A percentile compares a stretch with the other conserved stretches of the same genome.
Conservation (phyloP, 208 protist species). For the Trichomonas vaginalis region DNA sequence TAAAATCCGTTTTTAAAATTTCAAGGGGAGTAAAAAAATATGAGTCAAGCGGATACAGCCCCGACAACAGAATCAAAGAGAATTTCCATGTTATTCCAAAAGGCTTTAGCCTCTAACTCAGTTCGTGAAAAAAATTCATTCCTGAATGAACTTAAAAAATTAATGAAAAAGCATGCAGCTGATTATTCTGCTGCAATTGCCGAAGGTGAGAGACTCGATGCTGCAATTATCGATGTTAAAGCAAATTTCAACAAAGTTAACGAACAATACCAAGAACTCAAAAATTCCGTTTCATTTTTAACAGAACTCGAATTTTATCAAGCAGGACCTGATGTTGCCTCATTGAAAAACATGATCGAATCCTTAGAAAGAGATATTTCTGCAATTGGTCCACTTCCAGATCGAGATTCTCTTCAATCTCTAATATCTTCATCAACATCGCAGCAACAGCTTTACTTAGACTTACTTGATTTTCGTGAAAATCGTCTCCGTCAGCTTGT, state of each 20-base stretch:
- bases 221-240: background rate
- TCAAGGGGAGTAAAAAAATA: background rate
- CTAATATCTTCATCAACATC: background rate
- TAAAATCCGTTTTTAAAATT: background rate
- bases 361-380: background rate
- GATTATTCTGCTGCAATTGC: background rate
- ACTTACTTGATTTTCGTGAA: background rate
- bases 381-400: background rate
- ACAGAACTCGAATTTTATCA: constrained; percentile 17
- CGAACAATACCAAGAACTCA: background rate
- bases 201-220: background rate
- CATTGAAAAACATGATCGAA: background rate
- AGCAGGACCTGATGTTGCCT: background rate
- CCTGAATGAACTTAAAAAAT: background rate
- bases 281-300: constrained; percentile 11
- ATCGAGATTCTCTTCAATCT: background rate
- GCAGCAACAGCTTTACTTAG: background rate
- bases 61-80: background rate
- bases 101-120: background rate
- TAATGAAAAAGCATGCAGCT: constrained; percentile 11
- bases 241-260: background rate
- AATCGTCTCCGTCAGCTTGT: background rate
- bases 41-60: background rate
- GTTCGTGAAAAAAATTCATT: background rate
- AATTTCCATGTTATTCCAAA: background rate